phyloP scores from a whole-genome alignment of 192 early-diverging fungal genomes.

The Entomortierella beljakovae region DNA sequence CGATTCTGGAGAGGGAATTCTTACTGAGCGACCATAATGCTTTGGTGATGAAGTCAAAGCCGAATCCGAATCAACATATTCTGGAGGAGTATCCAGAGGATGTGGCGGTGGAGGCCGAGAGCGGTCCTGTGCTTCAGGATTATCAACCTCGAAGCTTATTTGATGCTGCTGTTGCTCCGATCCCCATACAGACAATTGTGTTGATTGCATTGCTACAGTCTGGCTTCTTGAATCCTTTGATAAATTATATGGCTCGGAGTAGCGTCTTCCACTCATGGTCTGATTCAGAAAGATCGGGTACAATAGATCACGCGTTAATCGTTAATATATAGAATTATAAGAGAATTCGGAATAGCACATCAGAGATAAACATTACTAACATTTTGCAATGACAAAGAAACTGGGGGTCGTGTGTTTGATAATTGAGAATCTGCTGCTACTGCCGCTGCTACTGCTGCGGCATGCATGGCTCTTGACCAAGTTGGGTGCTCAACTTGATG shows the following conservation, averaged over 20 bases:
- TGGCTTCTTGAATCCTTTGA: neutral
- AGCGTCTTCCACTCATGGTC: slow-evolving; percentile 25
- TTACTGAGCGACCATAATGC: neutral
- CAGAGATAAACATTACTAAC: neutral
- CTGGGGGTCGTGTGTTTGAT: slow-evolving; percentile 8
- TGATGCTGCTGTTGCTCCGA: neutral
- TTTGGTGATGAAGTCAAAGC: neutral
- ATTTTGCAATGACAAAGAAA: slow-evolving; percentile 14
- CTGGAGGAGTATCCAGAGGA: slow-evolving; percentile 9
- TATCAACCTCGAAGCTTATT: too few relatives aligned
- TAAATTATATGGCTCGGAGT: slow-evolving; percentile 26
- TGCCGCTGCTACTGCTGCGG: too few relatives aligned
- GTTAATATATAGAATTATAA: neutral
- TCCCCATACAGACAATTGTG: neutral
- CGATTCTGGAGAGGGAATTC: neutral
- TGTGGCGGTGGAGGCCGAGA: slow-evolving; percentile 6
- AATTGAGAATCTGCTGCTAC: neutral
- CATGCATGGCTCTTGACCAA: slow-evolving; percentile 25
- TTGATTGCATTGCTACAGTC: neutral
- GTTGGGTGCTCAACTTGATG: slow-evolving; percentile 26
- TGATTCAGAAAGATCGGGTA: neutral
- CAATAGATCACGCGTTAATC: too few relatives aligned
- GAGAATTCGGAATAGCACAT: neutral
- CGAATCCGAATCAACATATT: neutral
- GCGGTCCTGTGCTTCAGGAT: neutral